A percentile compares a stretch with the other conserved stretches of the same genome.
Conservation (phyloP, 2,329 filamentous ascomycete species). For the Cladophialophora carrionii region DNA sequence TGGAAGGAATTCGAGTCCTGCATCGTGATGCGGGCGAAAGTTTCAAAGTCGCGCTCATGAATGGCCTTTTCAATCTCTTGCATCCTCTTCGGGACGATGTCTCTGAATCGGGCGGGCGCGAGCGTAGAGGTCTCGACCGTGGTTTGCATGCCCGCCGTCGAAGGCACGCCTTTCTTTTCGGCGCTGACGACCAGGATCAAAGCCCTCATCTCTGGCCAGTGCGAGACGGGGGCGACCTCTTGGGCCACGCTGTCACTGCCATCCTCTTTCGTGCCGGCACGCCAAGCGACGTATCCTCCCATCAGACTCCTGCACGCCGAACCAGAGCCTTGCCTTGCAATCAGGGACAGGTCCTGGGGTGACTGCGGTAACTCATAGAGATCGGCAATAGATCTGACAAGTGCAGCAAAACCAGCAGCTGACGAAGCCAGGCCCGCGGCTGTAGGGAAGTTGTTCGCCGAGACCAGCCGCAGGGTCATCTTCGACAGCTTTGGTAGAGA, state of each 20-base stretch:
- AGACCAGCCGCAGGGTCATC: slow-evolving; percentile 81
- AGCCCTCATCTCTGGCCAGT: slow-evolving; percentile 96
- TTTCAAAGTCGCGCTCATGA: slow-evolving; percentile 74
- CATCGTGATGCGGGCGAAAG: slow-evolving; percentile 91
- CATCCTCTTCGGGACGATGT: slow-evolving; percentile 84
- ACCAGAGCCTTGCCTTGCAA: slow-evolving; percentile 91
- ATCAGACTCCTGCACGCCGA: slow-evolving; percentile 93
- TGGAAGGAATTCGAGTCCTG: slow-evolving; percentile 97
- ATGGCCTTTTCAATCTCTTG: slow-evolving; percentile 81
- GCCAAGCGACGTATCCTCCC: slow-evolving; percentile 88
- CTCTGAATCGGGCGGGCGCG: slow-evolving; percentile 73
- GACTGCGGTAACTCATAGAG: slow-evolving; percentile 83
- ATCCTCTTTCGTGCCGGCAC: slow-evolving; percentile 73
- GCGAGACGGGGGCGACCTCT: slow-evolving; percentile 80
- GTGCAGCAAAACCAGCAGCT: slow-evolving; percentile 61
- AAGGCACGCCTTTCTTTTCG: slow-evolving; percentile 93
- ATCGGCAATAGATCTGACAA: slow-evolving; percentile 81
- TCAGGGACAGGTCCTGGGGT: slow-evolving; percentile 79
- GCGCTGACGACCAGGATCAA: slow-evolving; percentile 88
- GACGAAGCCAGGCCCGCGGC: slow-evolving; percentile 76
- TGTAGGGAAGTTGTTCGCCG: slow-evolving; percentile 98
- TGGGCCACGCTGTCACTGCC: slow-evolving; percentile 87
- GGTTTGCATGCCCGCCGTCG: slow-evolving; percentile 94
- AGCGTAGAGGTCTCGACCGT: slow-evolving; percentile 90
- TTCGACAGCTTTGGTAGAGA: slow-evolving; percentile 80